Conservation (phyloP, 179 eudicot species). For the Sideroxylon spinosum region DNA sequence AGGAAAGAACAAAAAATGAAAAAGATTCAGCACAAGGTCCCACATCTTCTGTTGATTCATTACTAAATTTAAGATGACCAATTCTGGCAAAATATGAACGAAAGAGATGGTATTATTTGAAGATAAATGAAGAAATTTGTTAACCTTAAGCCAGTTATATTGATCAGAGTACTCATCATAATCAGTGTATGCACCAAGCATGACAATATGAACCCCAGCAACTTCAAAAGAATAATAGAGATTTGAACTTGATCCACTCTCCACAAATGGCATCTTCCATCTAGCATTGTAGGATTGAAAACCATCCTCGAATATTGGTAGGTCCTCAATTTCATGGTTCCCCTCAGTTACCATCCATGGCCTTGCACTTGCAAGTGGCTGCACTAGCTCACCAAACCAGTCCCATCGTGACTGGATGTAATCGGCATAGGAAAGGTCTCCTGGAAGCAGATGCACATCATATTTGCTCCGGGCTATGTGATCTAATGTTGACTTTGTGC, state of each 20-base stretch:
- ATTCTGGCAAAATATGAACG: neutral
- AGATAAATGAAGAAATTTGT: slow-evolving; percentile 9
- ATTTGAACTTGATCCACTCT: slow-evolving; percentile 90
- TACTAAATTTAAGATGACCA: no score
- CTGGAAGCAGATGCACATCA: slow-evolving; percentile 86
- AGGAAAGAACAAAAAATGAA: neutral
- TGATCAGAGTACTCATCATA: slow-evolving; percentile 80
- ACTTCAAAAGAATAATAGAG: slow-evolving; percentile 92
- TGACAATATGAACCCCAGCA: slow-evolving; percentile 76
- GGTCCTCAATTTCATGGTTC: slow-evolving; percentile 82
- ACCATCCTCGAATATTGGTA: slow-evolving; percentile 51
- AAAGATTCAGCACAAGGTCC: no score
- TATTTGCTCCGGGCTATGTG: slow-evolving; percentile 78
- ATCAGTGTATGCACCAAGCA: slow-evolving; percentile 95
- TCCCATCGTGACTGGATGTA: slow-evolving; percentile 79
- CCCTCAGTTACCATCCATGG: slow-evolving; percentile 99
- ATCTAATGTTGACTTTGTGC: slow-evolving; percentile 86
- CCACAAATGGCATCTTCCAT: slow-evolving; percentile 96
- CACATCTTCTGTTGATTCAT: no score
- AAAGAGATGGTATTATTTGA: neutral
- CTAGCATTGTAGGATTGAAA: slow-evolving; percentile 82
- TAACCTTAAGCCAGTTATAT: slow-evolving; percentile 82
- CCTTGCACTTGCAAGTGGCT: slow-evolving; percentile 88
- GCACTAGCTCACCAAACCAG: slow-evolving; percentile 77
- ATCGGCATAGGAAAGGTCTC: slow-evolving; percentile 94